Conservation (phyloP, 2,329 filamentous ascomycete genomes). For the Stachybotrys chartarum region DNA sequence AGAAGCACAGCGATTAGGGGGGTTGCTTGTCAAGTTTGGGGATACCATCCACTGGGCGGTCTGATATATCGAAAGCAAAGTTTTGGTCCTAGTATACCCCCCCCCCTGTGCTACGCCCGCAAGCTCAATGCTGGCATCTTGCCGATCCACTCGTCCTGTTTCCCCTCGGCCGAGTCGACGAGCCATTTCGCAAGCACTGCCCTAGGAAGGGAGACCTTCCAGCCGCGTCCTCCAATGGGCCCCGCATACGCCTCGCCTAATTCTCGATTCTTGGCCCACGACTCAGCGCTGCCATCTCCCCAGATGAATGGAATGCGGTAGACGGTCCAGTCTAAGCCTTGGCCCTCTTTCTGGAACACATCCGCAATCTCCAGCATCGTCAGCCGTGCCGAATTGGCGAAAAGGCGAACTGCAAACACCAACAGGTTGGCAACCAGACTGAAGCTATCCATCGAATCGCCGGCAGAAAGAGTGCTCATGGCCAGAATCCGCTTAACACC, state of each 20-base stretch:
- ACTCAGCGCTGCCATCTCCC: constrained; percentile 15
- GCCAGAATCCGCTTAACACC: constrained; percentile 19
- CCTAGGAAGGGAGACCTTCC: constrained; percentile 9
- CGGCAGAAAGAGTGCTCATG: constrained; percentile 23
- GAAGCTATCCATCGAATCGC: constrained; percentile 14
- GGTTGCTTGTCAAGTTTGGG: too few relatives aligned
- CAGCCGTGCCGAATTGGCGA: constrained; percentile 8
- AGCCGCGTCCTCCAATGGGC: constrained; percentile 9
- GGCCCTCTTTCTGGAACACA: constrained; percentile 11
- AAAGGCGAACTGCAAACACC: constrained; percentile 6
- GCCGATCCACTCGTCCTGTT: constrained; percentile 8
- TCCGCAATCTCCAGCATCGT: constrained; percentile 11
- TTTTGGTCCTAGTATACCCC: too few relatives aligned
- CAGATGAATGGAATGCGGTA: constrained; percentile 18
- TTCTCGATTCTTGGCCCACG: constrained; percentile 18
- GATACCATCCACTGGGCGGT: too few relatives aligned
- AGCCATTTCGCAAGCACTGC: constrained; percentile 18
- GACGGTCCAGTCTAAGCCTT: constrained; percentile 20
- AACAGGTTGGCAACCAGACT: constrained; percentile 6
- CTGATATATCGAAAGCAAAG: too few relatives aligned
- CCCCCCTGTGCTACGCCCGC: not conserved
- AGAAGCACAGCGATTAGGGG: too few relatives aligned
- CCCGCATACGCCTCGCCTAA: constrained; percentile 13
- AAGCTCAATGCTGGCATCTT: constrained; percentile 15
- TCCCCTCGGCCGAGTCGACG: constrained; percentile 15